Evolutionary conservation across 2,329 filamentous ascomycete genomes (phyloP).

Genomic region (Fusarium algeriense): DNA sequence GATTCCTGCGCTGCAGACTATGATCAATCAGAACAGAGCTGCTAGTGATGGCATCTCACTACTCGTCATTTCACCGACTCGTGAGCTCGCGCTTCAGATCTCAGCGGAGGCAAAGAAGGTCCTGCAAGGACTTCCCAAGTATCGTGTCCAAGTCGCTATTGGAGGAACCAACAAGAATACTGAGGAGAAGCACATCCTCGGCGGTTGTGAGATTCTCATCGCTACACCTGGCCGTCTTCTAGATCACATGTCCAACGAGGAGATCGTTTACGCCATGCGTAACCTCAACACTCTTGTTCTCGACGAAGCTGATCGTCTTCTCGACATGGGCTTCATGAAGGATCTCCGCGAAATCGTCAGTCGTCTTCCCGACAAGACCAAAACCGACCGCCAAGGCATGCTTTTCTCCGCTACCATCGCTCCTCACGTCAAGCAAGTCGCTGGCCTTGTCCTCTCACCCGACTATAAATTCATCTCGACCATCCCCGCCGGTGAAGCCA

Average conservation of each 20-base stretch:
- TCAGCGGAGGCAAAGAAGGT: conserved; percentile 77
- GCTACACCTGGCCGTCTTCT: conserved; percentile 83
- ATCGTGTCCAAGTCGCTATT: conserved; percentile 82
- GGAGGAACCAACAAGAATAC: conserved; percentile 81
- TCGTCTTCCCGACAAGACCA: conserved; percentile 72
- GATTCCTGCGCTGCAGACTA: conserved; percentile 83
- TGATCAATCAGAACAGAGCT: conserved; percentile 63
- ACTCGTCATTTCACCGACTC: conserved; percentile 77
- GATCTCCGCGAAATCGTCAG: conserved; percentile 81
- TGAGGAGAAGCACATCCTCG: conserved; percentile 77
- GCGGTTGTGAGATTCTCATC: conserved; percentile 83
- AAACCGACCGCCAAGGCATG: conserved; percentile 76
- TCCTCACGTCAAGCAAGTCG: conserved; percentile 81
- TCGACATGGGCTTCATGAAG: conserved; percentile 88
- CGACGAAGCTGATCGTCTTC: conserved; percentile 84
- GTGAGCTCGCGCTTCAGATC: conserved; percentile 78
- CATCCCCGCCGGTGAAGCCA: conserved; percentile 78
- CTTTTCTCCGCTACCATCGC: conserved; percentile 89
- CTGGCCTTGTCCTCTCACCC: conserved; percentile 74
- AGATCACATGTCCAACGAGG: conserved; percentile 82
- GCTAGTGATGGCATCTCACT: conserved; percentile 63
- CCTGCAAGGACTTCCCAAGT: conserved; percentile 77
- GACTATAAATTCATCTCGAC: conserved; percentile 87
- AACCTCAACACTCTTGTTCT: conserved; percentile 82
- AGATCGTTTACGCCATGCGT: conserved; percentile 74